Conservation (phyloP, 805 yeast species). For the Kodamaea nitidulidarum region DNA sequence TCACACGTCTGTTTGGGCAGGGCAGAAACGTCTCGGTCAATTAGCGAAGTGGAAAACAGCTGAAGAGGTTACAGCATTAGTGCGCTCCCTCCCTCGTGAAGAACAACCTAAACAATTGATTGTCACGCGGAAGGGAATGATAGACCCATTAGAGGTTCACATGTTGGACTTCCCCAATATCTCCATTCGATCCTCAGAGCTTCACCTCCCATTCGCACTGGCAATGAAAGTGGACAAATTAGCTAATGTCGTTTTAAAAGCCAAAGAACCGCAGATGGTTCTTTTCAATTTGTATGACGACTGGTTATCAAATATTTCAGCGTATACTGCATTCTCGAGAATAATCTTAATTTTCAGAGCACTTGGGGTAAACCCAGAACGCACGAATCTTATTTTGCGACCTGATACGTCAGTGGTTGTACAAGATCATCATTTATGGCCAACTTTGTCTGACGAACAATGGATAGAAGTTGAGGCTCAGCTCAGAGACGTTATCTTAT, state of each 20-base stretch:
- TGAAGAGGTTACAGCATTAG: slow-evolving; percentile 90
- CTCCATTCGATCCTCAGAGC: slow-evolving; percentile 82
- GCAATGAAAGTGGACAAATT: slow-evolving; percentile 79
- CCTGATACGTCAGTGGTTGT: slow-evolving; percentile 71
- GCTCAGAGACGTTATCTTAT: slow-evolving; percentile 79
- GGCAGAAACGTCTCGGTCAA: slow-evolving; percentile 90
- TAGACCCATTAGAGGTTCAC: slow-evolving; percentile 94
- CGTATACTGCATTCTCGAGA: slow-evolving; percentile 92
- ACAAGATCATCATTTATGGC: slow-evolving; percentile 88
- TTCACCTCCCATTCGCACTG: slow-evolving; percentile 84
- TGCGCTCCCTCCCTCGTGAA: slow-evolving; percentile 84
- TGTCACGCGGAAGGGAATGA: slow-evolving; percentile 83
- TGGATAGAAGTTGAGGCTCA: slow-evolving; percentile 90
- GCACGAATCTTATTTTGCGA: slow-evolving; percentile 67
- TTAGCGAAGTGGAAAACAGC: slow-evolving; percentile 98
- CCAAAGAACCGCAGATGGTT: slow-evolving; percentile 91
- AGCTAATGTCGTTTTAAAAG: slow-evolving; percentile 72
- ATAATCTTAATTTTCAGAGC: slow-evolving; percentile 80
- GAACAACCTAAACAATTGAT: slow-evolving; percentile 93
- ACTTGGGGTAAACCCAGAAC: slow-evolving; percentile 69
- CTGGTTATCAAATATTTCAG: slow-evolving; percentile 79
- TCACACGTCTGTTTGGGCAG: slow-evolving; percentile 95
- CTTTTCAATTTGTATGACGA: slow-evolving; percentile 89
- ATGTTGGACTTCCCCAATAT: slow-evolving; percentile 95
- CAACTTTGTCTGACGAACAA: slow-evolving; percentile 78